phyloP scores from a whole-genome alignment of 2,329 filamentous ascomycete species.

The Phaeosphaeria sp. region DNA sequence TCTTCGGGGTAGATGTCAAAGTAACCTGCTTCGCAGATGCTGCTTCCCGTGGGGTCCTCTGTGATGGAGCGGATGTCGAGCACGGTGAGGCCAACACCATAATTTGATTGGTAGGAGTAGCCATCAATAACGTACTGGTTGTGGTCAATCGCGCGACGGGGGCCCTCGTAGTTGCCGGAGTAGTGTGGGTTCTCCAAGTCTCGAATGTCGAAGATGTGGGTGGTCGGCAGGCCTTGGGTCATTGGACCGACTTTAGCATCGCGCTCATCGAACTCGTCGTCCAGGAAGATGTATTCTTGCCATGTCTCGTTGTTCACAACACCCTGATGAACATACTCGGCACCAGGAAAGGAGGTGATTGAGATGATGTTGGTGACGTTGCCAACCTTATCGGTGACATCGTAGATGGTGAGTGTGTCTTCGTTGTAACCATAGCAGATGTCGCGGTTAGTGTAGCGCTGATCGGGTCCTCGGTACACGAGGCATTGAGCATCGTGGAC shows the following conservation, averaged over 20 bases:
- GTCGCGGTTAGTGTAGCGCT: conserved; percentile 54
- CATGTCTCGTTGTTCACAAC: conserved; percentile 32
- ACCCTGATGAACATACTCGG: conserved; percentile 63
- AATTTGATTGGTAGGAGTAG: conserved; percentile 49
- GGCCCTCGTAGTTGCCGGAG: conserved; percentile 48
- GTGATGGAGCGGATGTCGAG: conserved; percentile 47
- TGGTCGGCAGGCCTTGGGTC: conserved; percentile 36
- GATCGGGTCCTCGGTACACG: conserved; percentile 59
- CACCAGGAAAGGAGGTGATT: conserved; percentile 59
- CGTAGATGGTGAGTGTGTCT: conserved; percentile 57
- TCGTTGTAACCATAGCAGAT: conserved; percentile 65
- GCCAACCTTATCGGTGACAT: conserved; percentile 56
- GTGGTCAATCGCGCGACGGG: conserved; percentile 48
- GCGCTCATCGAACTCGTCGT: conserved; percentile 42
- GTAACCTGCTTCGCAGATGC: conserved; percentile 49
- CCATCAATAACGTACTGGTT: conserved; percentile 52
- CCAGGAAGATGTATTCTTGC: conserved; percentile 38
- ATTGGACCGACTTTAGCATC: conserved; percentile 36
- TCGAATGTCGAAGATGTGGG: conserved; percentile 43
- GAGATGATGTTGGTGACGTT: conserved; percentile 55
- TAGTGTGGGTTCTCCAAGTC: conserved; percentile 40
- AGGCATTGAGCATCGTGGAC: conserved; percentile 67
- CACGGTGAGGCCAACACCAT: conserved; percentile 47
- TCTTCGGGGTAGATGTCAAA: conserved; percentile 52
- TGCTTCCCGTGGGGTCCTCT: conserved; percentile 41